Conservation (phyloP, 805 yeast species). For the Ogataea angusta region DNA sequence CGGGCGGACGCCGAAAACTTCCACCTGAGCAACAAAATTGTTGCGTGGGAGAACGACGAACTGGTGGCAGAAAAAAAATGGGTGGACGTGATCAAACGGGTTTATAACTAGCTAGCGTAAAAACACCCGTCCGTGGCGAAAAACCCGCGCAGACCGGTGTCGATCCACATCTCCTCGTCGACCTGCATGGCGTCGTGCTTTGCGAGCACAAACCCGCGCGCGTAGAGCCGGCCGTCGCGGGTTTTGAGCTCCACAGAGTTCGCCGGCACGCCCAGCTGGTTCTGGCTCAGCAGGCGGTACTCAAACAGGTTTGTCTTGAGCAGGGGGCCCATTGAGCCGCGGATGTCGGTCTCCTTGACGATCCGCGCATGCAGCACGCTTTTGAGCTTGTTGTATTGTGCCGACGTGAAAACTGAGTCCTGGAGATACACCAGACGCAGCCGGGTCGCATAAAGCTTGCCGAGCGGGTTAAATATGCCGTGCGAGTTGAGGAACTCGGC, state of each 20-base stretch:
- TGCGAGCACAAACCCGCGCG: constrained; percentile 68
- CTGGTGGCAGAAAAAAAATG: constrained; percentile 34
- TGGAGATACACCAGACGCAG: constrained; percentile 43
- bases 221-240: constrained; percentile 47
- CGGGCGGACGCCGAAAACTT: constrained; percentile 34
- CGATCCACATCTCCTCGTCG: constrained; percentile 50
- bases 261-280: constrained; percentile 54
- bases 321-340: constrained; percentile 54
- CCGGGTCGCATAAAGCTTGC: constrained; percentile 24
- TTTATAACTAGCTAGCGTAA: constrained; percentile 41
- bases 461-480: constrained; percentile 44
- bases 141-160: constrained; percentile 47
- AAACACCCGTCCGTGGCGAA: constrained; percentile 76
- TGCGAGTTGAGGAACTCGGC: constrained; percentile 43
- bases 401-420: constrained; percentile 19
- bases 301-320: constrained; percentile 60
- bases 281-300: constrained; percentile 45
- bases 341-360: constrained; percentile 45
- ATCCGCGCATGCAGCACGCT: constrained; percentile 48
- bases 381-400: constrained; percentile 37
- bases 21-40: constrained; percentile 31
- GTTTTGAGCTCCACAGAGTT: constrained; percentile 62
- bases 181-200: constrained; percentile 29
- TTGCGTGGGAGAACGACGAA: constrained; percentile 35
- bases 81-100: constrained; percentile 35